phyloP scores from a whole-genome alignment of 1,139 yeast genomes.

The Magnusiomyces ingens region DNA sequence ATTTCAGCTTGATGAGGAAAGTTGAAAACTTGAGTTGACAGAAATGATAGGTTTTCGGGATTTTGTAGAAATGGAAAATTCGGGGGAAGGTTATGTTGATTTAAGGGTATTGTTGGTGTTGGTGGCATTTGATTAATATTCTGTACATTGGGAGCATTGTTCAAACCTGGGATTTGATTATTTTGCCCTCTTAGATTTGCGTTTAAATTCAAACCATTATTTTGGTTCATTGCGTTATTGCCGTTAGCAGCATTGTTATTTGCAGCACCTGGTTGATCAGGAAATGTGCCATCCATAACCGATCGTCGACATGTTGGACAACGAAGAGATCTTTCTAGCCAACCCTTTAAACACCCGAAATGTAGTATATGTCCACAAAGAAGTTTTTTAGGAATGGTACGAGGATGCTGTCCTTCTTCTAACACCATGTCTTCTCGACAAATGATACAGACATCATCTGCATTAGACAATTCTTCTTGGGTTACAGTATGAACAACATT shows the following conservation, averaged over 20 bases:
- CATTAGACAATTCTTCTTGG: conserved; percentile 53
- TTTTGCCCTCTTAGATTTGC: neutral
- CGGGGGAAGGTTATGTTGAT: neutral
- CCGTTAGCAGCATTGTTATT: conserved; percentile 5
- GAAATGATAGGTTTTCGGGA: neutral
- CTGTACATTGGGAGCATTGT: neutral
- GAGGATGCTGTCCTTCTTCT: conserved; percentile 31
- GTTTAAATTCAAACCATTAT: neutral
- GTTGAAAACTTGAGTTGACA: neutral
- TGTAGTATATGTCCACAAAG: conserved; percentile 86
- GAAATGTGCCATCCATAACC: conserved; percentile 37
- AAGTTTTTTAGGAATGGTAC: conserved; percentile 66
- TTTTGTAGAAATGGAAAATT: neutral
- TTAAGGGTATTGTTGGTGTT: neutral
- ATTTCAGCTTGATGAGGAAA: conserved; percentile 1
- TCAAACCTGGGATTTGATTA: neutral
- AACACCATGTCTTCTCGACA: conserved; percentile 76
- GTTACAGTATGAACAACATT: conserved; percentile 47
- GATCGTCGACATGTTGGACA: conserved; percentile 88
- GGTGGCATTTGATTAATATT: neutral
- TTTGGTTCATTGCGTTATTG: conserved; percentile 4
- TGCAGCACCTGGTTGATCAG: conserved; percentile 2
- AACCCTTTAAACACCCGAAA: conserved; percentile 80
- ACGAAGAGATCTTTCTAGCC: conserved; percentile 86
- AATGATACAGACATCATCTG: conserved; percentile 65